Evolutionary conservation across 2,329 filamentous ascomycete species (phyloP).

Genomic region (Pseudocercospora crystallina): DNA sequence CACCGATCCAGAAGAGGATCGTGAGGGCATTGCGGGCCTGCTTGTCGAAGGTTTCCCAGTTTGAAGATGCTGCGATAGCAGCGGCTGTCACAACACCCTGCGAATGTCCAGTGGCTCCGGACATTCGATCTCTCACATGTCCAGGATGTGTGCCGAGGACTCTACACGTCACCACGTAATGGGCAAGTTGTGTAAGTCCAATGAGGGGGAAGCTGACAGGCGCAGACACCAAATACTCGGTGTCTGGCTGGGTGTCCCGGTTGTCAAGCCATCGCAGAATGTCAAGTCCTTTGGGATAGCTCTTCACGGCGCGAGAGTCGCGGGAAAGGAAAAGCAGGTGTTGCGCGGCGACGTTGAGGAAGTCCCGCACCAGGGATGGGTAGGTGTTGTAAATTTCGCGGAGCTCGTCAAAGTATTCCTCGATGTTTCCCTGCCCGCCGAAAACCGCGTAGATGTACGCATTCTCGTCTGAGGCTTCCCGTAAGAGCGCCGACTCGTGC

Average conservation of each 20-base stretch:
- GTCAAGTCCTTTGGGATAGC: slow-evolving; percentile 96
- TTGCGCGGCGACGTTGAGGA: slow-evolving; percentile 77
- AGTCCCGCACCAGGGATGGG: slow-evolving; percentile 82
- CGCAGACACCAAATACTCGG: slow-evolving; percentile 90
- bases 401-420: slow-evolving; percentile 98
- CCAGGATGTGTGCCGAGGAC: slow-evolving; percentile 87
- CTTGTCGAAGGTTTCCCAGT: slow-evolving; percentile 88
- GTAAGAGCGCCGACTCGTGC: slow-evolving; percentile 88
- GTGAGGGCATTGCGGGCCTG: slow-evolving; percentile 78
- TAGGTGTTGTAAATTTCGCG: slow-evolving; percentile 90
- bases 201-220: slow-evolving; percentile 96
- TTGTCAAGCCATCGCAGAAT: slow-evolving; percentile 91
- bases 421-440: slow-evolving; percentile 96
- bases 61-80: slow-evolving; percentile 83
- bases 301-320: slow-evolving; percentile 85
- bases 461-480: slow-evolving; percentile 79
- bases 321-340: slow-evolving; percentile 82
- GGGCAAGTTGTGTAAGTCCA: slow-evolving; percentile 90
- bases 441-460: slow-evolving; percentile 92
- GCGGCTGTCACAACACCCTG: slow-evolving; percentile 94
- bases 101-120: slow-evolving; percentile 91
- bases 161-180: slow-evolving; percentile 93
- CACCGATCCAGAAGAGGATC: slow-evolving; percentile 97
- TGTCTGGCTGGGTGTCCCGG: slow-evolving; percentile 84
- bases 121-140: slow-evolving; percentile 78